phyloP scores from a whole-genome alignment of 2,329 filamentous ascomycete species.

The Phoma sp. region DNA sequence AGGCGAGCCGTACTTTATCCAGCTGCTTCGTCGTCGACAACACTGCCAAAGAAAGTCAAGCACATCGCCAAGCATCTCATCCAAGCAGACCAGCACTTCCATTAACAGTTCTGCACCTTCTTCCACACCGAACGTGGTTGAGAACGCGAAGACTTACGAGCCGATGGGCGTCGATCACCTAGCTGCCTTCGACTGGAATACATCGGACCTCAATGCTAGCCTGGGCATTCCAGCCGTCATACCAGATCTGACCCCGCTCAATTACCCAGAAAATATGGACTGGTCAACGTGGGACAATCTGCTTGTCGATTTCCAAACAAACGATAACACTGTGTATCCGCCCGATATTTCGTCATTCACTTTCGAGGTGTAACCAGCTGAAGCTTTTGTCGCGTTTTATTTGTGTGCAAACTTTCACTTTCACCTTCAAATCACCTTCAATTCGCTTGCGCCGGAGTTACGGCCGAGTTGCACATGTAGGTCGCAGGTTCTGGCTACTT shows the following conservation, averaged over 20 bases:
- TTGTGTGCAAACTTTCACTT: neutral
- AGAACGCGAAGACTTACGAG: neutral
- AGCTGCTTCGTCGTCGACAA: conserved; percentile 23
- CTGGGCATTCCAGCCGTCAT: conserved; percentile 10
- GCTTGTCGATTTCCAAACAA: conserved; percentile 31
- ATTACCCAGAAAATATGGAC: conserved; percentile 31
- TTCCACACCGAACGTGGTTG: neutral
- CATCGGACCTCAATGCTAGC: conserved; percentile 16
- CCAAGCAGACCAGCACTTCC: neutral
- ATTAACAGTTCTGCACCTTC: too few relatives aligned
- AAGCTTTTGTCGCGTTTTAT: neutral
- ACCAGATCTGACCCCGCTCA: conserved; percentile 13
- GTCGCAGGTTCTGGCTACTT: neutral
- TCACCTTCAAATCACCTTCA: too few relatives aligned
- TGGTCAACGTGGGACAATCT: conserved; percentile 41
- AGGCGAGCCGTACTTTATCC: conserved; percentile 33
- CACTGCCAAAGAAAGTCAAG: neutral
- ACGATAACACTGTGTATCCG: neutral
- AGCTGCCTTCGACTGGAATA: conserved; percentile 21
- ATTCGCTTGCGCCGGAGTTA: neutral
- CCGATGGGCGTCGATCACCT: neutral
- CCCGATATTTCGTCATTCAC: neutral
- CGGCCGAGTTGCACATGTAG: neutral
- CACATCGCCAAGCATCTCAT: neutral
- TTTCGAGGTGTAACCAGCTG: neutral